A percentile compares a stretch with the other conserved stretches of the same genome.
phyloP scores from a whole-genome alignment of 1,284 basidiomycete species.

The Peniophora sp. region DNA sequence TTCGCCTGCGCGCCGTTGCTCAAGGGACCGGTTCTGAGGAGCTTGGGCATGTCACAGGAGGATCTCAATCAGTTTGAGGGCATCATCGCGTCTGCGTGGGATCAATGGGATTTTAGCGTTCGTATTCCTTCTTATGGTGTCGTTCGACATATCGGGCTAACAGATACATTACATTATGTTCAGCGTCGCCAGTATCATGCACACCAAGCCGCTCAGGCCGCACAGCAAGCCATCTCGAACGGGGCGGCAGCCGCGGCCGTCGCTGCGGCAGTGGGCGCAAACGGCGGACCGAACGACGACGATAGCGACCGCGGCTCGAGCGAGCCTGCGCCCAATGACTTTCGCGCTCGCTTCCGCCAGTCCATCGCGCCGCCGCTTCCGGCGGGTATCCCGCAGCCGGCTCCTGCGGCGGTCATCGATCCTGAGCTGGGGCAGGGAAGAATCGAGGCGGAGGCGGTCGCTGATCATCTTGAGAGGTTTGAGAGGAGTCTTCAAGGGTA shows the following conservation, averaged over 20 bases:
- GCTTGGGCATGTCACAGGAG: constrained; percentile 64
- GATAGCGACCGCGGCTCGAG: constrained; percentile 15
- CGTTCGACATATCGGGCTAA: constrained; percentile 1
- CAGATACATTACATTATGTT: constrained; percentile 45
- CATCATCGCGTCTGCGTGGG: constrained; percentile 73
- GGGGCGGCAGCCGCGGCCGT: constrained; percentile 17
- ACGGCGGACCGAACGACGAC: constrained; percentile 8
- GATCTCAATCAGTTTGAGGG: constrained; percentile 72
- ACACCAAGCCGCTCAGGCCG: constrained; percentile 22
- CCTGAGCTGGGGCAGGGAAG: constrained; percentile 27
- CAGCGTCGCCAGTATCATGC: constrained; percentile 46
- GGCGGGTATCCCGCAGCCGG: constrained; percentile 21
- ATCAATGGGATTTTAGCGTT: constrained; percentile 75
- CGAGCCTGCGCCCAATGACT: constrained; percentile 40
- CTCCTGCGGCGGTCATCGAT: constrained; percentile 24
- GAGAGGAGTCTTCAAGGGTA: neutral
- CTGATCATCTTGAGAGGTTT: constrained; percentile 8
- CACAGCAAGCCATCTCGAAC: constrained; percentile 26
- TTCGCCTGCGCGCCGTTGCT: constrained; percentile 64
- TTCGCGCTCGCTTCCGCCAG: constrained; percentile 64
- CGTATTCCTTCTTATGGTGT: constrained; percentile 12
- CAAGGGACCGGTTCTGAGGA: constrained; percentile 66
- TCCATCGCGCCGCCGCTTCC: constrained; percentile 58
- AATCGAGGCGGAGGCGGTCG: constrained; percentile 26
- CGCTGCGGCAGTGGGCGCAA: constrained; percentile 14